Evolutionary conservation across 225 moss, liverwort and hornwort species (phyloP).

Genomic region (Bryoerythrophyllum caledonicum): DNA sequence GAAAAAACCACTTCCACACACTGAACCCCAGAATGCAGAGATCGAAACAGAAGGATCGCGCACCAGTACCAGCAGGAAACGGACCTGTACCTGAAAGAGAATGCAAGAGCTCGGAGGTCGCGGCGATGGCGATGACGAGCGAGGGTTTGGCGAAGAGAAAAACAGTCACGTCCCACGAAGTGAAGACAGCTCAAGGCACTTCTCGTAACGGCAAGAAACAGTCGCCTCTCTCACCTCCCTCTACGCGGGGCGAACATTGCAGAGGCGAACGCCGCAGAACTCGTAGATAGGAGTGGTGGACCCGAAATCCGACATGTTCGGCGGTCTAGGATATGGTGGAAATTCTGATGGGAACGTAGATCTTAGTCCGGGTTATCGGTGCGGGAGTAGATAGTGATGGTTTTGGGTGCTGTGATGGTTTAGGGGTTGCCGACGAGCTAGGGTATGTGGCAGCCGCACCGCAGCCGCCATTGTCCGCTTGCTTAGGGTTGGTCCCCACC

Average conservation of each 20-base stretch:
- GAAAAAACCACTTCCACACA: background rate
- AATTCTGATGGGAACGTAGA: no score
- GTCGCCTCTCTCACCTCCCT: no score
- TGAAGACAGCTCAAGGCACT: background rate
- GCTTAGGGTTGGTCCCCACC: background rate
- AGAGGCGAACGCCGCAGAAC: no score
- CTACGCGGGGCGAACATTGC: no score
- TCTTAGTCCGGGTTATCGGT: no score
- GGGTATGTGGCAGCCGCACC: background rate
- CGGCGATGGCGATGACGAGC: background rate
- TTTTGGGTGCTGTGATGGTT: no score
- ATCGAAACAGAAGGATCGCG: background rate
- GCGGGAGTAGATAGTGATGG: no score
- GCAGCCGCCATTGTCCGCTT: background rate
- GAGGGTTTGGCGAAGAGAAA: background rate
- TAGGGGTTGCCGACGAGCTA: background rate
- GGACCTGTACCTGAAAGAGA: background rate
- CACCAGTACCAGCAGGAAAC: background rate
- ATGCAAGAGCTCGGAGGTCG: background rate
- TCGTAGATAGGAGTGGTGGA: no score
- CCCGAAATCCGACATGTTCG: no score
- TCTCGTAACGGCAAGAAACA: background rate
- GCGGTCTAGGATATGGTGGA: no score
- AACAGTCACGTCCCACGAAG: background rate
- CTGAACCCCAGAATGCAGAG: background rate